A percentile compares a stretch with the other conserved stretches of the same genome.
Evolutionary conservation across 139 green algal species (phyloP).

Genomic region (Coelastrella sp.): DNA sequence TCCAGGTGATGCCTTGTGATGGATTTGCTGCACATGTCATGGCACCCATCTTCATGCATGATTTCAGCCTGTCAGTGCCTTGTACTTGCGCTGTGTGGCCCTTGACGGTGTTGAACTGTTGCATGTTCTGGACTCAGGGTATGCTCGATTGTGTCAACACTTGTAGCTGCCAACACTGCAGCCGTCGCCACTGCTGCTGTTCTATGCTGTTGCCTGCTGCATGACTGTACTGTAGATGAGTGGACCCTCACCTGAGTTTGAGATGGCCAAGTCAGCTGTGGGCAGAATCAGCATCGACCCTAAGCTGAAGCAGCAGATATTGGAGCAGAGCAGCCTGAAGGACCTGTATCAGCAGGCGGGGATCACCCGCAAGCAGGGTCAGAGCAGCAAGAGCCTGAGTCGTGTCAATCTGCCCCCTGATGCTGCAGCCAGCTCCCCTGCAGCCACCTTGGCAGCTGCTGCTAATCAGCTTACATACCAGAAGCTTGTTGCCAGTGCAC

Average conservation of each 20-base stretch:
- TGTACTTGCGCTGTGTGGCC: too few species aligned
- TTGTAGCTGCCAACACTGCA: too few species aligned
- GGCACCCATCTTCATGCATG: too few species aligned
- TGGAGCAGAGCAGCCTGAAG: conserved; percentile 34
- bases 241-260: conserved; percentile 40
- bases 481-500: conserved; percentile 30
- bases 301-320: conserved; percentile 40
- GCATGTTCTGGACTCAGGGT: too few species aligned
- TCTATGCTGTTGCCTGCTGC: conserved; percentile 9
- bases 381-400: background rate
- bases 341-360: conserved; percentile 48
- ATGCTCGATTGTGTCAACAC: too few species aligned
- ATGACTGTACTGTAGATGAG: too few species aligned
- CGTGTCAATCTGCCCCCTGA: background rate
- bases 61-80: too few species aligned
- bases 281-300: conserved; percentile 41
- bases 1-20: conserved; percentile 28
- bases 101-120: too few species aligned
- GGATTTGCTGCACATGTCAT: too few species aligned
- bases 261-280: conserved; percentile 27
- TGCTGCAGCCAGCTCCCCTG: background rate
- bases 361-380: conserved; percentile 24
- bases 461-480: conserved; percentile 39
- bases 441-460: background rate
- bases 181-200: background rate